Evolutionary conservation across 306 rosid genomes (phyloP), one percentile per base, ranked within the genome.

Genomic region (Cicer arietinum): DNA sequence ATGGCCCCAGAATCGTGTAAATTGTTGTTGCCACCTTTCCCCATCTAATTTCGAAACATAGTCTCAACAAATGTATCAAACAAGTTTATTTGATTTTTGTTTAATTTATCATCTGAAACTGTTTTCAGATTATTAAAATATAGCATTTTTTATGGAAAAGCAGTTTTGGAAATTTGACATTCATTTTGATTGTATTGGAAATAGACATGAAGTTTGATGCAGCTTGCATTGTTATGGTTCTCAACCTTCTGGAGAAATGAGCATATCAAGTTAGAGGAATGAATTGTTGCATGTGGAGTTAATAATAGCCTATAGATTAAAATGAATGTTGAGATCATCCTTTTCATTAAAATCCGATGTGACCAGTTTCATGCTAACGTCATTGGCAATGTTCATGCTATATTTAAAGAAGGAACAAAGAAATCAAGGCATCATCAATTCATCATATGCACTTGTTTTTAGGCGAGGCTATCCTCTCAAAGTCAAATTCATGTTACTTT

Each of bases 361-460:
- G 67, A 62, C 67, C 22, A 20, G 54, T 7, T 30, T 74, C n/a
- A 59, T 72, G 7, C 58, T 17, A 73, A 58, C 9, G 9, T 17
- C 39, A 60, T 45, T 59, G 58, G 37, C 25, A 42, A 30, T 62
- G 42, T 35, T 17, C 59, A 11, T 17, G 14, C 79, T 77, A 40
- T 41, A 67, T 77, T 46, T 73, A 68, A 67, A 72, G 57, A n/a
- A 74, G 63, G 56, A 48, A 67, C 62, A 8, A 14, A 71, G 70
- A 41, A 40, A 39, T 37, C 56, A 7, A 40, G 0, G 40, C 69
- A 61, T 61, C 73, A 37, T 69, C 22, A 22, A 39, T 52, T 61
- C 73, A 37, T 69, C 22, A 22, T 54, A 41, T 57, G 65, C 40
- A 20, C 45, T 66, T 75, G 60, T 60, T 61, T 61, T 18, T 51